Conservation (phyloP, 495 filamentous ascomycete genomes). For the Sabuloglossum arenarium region DNA sequence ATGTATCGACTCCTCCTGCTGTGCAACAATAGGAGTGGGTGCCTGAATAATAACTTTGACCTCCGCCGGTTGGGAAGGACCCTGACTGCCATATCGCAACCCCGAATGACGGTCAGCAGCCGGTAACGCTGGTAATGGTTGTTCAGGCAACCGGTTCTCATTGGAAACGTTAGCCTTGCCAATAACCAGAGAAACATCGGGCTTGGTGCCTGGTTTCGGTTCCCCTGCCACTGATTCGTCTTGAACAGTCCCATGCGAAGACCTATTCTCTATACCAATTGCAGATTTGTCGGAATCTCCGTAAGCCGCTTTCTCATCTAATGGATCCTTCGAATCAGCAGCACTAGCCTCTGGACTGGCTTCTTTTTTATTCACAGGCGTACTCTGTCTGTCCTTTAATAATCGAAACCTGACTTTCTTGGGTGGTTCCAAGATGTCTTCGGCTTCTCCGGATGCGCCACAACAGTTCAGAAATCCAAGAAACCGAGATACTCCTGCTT, state of each 20-base stretch:
- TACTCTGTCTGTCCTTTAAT: conserved; percentile 31
- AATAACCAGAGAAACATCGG: neutral
- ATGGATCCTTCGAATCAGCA: conserved; percentile 32
- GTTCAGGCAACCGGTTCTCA: conserved; percentile 4
- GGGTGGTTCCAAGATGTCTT: conserved; percentile 37
- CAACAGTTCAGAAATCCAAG: conserved; percentile 67
- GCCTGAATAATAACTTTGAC: conserved; percentile 3
- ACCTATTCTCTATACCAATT: neutral
- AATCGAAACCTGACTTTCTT: conserved; percentile 38
- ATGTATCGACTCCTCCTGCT: conserved; percentile 4
- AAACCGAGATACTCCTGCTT: conserved; percentile 35
- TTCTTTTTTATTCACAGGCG: conserved; percentile 28
- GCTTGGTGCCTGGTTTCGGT: neutral
- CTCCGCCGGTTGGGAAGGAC: neutral
- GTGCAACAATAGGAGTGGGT: conserved; percentile 5
- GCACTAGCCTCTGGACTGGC: conserved; percentile 28
- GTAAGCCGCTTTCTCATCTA: conserved; percentile 27
- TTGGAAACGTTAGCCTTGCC: neutral
- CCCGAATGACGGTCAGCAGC: neutral
- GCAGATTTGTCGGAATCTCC: neutral
- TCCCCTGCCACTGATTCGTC: conserved; percentile 11
- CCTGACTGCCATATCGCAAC: neutral
- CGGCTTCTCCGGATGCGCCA: conserved; percentile 39
- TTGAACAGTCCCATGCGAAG: conserved; percentile 7
- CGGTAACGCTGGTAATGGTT: conserved; percentile 10